Evolutionary conservation across 805 yeast species (phyloP).

Genomic region (Ogataea zsoltii): DNA sequence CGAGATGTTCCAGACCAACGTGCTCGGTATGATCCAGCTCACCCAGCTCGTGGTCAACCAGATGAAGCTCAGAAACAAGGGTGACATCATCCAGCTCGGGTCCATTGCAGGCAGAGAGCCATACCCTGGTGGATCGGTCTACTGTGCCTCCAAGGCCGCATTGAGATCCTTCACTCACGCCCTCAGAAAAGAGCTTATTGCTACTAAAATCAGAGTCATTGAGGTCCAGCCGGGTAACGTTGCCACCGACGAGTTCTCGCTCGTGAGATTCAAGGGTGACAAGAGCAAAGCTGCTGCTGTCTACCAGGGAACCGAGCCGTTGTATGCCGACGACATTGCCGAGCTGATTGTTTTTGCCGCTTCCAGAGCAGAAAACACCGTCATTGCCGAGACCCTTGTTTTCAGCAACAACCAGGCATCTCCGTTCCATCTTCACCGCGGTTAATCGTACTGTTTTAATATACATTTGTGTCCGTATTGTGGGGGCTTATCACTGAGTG

Average conservation of each 20-base stretch:
- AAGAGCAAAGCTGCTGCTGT: slow-evolving; percentile 59
- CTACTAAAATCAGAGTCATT: slow-evolving; percentile 60
- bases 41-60: slow-evolving; percentile 78
- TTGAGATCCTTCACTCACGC: slow-evolving; percentile 70
- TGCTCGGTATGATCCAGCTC: slow-evolving; percentile 77
- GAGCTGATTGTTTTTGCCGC: slow-evolving; percentile 68
- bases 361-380: slow-evolving; percentile 69
- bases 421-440: slow-evolving; percentile 58
- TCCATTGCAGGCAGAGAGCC: slow-evolving; percentile 81
- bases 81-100: slow-evolving; percentile 74
- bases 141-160: slow-evolving; percentile 75
- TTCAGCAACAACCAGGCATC: slow-evolving; percentile 87
- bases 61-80: slow-evolving; percentile 67
- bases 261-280: slow-evolving; percentile 67
- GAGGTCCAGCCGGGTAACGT: slow-evolving; percentile 81
- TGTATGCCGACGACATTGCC: slow-evolving; percentile 72
- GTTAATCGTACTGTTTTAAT: slow-evolving; percentile 8
- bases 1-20: slow-evolving; percentile 84
- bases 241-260: slow-evolving; percentile 69
- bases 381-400: slow-evolving; percentile 76
- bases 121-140: slow-evolving; percentile 76
- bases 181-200: slow-evolving; percentile 55
- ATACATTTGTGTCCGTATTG: neutral
- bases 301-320: slow-evolving; percentile 67
- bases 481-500: slow-evolving; percentile 1